These are phyloP conservation scores for Blastomyces emzantsi DNA, from an alignment of 2,329 filamentous ascomycete species.

Conservation along the genomic window DNA sequence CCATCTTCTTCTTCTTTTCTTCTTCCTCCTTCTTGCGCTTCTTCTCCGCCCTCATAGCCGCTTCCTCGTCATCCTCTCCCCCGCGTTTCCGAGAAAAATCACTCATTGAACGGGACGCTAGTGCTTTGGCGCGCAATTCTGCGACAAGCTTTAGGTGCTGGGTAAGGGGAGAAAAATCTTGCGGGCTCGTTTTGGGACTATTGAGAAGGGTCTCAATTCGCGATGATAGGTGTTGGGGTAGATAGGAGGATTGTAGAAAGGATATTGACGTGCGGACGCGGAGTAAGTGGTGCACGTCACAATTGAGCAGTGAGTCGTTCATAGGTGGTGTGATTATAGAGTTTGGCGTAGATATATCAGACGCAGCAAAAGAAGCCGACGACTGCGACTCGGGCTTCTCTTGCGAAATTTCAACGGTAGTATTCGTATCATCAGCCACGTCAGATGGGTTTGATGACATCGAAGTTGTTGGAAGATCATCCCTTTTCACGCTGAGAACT, in stretches of 20 bases:
- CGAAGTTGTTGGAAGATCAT: slow-evolving; percentile 35
- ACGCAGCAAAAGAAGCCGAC: slow-evolving; percentile 31
- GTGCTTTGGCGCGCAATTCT: slow-evolving; percentile 60
- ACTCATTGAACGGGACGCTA: slow-evolving; percentile 52
- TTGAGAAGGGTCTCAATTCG: slow-evolving; percentile 32
- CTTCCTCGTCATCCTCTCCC: slow-evolving; percentile 35
- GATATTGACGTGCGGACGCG: slow-evolving; percentile 42
- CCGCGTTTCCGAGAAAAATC: slow-evolving; percentile 35
- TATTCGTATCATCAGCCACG: slow-evolving; percentile 21
- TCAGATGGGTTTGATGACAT: slow-evolving; percentile 22
- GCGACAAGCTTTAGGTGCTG: slow-evolving; percentile 59
- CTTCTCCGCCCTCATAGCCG: slow-evolving; percentile 59
- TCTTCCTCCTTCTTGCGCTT: slow-evolving; percentile 81
- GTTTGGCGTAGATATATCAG: slow-evolving; percentile 31
- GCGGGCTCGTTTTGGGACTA: slow-evolving; percentile 26
- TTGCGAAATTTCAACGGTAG: slow-evolving; percentile 19
- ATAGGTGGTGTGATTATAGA: slow-evolving; percentile 31
- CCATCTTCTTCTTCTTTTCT: slow-evolving; percentile 72
- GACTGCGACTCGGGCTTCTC: slow-evolving; percentile 27
- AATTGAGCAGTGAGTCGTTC: slow-evolving; percentile 19
- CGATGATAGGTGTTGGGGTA: slow-evolving; percentile 32
- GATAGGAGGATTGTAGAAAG: slow-evolving; percentile 44
- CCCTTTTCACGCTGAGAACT: slow-evolving; percentile 57
- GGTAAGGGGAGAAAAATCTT: slow-evolving; percentile 64
- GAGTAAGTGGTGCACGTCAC: slow-evolving; percentile 35